phyloP scores from a whole-genome alignment of 2,329 filamentous ascomycete species.

The Pseudogymnoascus pannorum region DNA sequence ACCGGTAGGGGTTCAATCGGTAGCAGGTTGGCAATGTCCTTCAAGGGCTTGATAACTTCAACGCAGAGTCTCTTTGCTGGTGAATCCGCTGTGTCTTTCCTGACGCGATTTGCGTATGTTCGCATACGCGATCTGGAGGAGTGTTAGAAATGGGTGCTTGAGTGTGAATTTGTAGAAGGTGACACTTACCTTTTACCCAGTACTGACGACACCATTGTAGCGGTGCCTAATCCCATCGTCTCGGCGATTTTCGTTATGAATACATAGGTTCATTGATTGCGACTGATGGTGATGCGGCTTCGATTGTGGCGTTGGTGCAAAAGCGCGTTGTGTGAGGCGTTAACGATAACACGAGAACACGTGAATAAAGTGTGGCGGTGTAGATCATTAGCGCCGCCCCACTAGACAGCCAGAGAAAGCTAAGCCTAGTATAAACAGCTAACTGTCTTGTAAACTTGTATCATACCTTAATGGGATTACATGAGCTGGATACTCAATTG shows the following conservation, averaged over 20 bases:
- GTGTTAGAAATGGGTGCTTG: neutral
- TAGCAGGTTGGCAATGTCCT: neutral
- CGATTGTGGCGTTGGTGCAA: neutral
- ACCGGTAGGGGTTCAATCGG: neutral
- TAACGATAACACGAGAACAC: neutral
- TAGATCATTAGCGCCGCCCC: no score
- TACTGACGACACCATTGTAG: neutral
- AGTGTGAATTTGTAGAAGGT: neutral
- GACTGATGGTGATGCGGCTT: conserved; percentile 3
- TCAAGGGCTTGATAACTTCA: neutral
- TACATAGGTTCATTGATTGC: neutral
- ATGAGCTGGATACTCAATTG: neutral
- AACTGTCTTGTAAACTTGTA: no score
- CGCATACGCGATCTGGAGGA: neutral
- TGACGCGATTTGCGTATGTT: conserved; percentile 1
- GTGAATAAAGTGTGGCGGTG: neutral
- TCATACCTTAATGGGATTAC: neutral
- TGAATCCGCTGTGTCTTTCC: neutral
- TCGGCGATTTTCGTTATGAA: neutral
- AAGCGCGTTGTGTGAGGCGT: neutral
- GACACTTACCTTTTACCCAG: conserved; percentile 1
- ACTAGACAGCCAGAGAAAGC: neutral
- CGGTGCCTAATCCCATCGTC: neutral
- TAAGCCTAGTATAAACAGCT: neutral
- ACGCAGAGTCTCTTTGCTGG: neutral